Evolutionary conservation across 2,329 filamentous ascomycete species (phyloP).

Genomic region (Ramularia endophylla): DNA sequence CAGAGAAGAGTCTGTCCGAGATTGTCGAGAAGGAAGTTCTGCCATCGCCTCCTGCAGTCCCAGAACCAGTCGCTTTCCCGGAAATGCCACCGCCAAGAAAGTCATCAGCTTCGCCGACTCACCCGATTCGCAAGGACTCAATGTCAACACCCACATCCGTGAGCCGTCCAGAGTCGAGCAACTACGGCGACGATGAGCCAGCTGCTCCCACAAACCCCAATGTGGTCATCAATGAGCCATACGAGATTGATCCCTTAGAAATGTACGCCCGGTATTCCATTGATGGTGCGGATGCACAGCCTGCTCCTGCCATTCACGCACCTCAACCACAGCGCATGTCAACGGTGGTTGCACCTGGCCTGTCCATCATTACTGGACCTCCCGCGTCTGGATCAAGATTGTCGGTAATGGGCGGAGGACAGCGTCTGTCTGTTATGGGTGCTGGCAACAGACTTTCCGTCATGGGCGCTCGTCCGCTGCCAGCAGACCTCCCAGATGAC

Average conservation of each 20-base stretch:
- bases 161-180: slow-evolving; percentile 22
- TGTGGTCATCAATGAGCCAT: slow-evolving; percentile 18
- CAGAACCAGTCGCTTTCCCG: slow-evolving; percentile 15
- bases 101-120: slow-evolving; percentile 5
- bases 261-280: slow-evolving; percentile 22
- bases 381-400: not conserved
- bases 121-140: slow-evolving; percentile 22
- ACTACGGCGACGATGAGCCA: slow-evolving; percentile 24
- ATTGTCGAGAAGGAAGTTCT: slow-evolving; percentile 15
- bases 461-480: slow-evolving; percentile 71
- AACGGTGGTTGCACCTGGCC: not conserved
- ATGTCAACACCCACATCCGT: slow-evolving; percentile 13
- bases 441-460: slow-evolving; percentile 41
- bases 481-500: slow-evolving; percentile 78
- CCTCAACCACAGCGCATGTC: slow-evolving; percentile 10
- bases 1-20: slow-evolving; percentile 14
- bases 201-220: slow-evolving; percentile 10
- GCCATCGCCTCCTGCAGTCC: slow-evolving; percentile 8
- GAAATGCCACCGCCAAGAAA: slow-evolving; percentile 13
- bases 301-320: slow-evolving; percentile 8
- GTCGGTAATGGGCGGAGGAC: not conserved
- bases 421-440: slow-evolving; percentile 4
- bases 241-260: slow-evolving; percentile 23
- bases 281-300: slow-evolving; percentile 10
- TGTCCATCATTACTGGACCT: too few species aligned